Conservation (phyloP, 73 alveolate genomes). For the Paramecium sonneborni region DNA sequence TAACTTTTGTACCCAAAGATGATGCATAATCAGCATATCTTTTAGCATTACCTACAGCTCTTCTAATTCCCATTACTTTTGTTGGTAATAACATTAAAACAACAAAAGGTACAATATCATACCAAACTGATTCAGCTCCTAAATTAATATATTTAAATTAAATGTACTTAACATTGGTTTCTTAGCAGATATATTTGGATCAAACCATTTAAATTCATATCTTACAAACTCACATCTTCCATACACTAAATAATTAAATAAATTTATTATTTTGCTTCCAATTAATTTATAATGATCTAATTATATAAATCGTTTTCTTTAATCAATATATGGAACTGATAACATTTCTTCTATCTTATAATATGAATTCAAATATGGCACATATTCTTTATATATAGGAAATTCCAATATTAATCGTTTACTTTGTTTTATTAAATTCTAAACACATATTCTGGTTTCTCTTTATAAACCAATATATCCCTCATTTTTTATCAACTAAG, state of each 20-base stretch:
- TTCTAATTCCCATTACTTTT: not conserved
- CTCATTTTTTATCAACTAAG: not conserved
- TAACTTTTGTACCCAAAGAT: not conserved
- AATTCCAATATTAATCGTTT: not conserved
- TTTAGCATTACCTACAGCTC: not conserved
- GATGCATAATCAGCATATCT: not conserved
- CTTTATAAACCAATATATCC: not conserved
- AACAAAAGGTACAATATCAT: not conserved
- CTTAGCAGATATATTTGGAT: not conserved
- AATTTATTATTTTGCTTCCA: not conserved
- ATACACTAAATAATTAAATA: not conserved
- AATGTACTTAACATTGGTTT: not conserved
- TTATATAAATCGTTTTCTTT: not conserved
- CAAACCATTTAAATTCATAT: slow-evolving; percentile 41
- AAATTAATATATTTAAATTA: not conserved
- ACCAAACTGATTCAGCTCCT: not conserved
- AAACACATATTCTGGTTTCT: not conserved
- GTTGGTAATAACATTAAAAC: not conserved
- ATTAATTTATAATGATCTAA: not conserved
- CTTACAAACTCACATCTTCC: slow-evolving; percentile 17
- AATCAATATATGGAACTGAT: not conserved
- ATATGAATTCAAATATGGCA: not conserved
- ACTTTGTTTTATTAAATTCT: not conserved
- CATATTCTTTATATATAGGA: not conserved
- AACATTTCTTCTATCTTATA: not conserved